A percentile compares a stretch with the other conserved stretches of the same genome.
Conservation (phyloP, 192 early-diverging fungal genomes). For the Entophlyctis luteolus region DNA sequence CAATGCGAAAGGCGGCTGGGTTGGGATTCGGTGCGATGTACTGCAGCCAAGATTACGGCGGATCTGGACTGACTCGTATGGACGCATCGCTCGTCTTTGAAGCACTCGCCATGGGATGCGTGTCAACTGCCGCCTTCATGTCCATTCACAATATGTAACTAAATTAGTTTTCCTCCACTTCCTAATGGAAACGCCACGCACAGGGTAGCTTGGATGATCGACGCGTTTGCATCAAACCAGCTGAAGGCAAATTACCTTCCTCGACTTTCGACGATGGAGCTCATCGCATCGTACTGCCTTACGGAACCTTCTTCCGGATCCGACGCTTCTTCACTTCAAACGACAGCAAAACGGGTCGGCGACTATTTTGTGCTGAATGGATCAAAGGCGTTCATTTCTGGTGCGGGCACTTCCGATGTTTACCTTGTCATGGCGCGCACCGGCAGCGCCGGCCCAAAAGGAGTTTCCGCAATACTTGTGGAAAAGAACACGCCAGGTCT, state of each 20-base stretch:
- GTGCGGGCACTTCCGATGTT: constrained; percentile 48
- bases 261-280: constrained; percentile 28
- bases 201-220: constrained; percentile 59
- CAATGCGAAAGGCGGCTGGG: constrained; percentile 48
- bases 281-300: constrained; percentile 43
- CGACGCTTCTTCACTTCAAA: constrained; percentile 62
- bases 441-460: constrained; percentile 51
- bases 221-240: constrained; percentile 43
- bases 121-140: constrained; percentile 54
- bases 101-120: constrained; percentile 48
- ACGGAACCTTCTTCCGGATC: constrained; percentile 52
- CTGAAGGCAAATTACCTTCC: constrained; percentile 47
- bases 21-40: constrained; percentile 56
- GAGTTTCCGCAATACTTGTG: constrained; percentile 53
- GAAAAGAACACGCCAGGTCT: constrained; percentile 56
- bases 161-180: constrained; percentile 1
- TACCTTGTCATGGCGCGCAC: constrained; percentile 62
- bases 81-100: constrained; percentile 57
- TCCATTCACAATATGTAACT: constrained; percentile 52
- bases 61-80: constrained; percentile 45
- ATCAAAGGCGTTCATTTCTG: constrained; percentile 46
- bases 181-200: not conserved
- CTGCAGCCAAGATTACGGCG: constrained; percentile 43
- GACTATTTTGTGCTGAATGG: constrained; percentile 43
- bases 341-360: constrained; percentile 43